Conservation (phyloP, 805 yeast genomes). For the Yarrowia sp. region DNA sequence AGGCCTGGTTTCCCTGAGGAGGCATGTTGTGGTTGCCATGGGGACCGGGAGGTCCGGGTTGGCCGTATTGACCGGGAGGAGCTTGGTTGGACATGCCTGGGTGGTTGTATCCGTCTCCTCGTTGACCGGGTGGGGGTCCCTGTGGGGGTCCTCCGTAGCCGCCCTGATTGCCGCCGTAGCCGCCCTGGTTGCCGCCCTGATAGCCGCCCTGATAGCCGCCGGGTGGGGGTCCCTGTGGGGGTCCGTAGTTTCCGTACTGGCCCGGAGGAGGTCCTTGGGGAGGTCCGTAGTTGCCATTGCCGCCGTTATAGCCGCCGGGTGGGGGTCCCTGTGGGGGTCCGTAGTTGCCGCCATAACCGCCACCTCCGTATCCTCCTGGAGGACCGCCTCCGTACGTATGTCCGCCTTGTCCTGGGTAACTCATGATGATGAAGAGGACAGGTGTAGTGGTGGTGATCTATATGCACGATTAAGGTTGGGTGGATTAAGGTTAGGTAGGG, state of each 20-base stretch:
- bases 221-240: constrained; percentile 13
- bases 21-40: constrained; percentile 17
- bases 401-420: constrained; percentile 37
- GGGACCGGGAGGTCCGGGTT: constrained; percentile 10
- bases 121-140: not conserved
- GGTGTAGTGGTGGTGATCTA: not conserved
- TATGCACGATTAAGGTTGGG: not conserved
- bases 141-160: not conserved
- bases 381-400: constrained; percentile 29
- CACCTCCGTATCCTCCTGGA: constrained; percentile 18
- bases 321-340: constrained; percentile 10
- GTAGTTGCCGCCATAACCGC: constrained; percentile 4
- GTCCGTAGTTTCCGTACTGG: constrained; percentile 21
- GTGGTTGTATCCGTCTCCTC: not conserved
- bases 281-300: constrained; percentile 3
- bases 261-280: constrained; percentile 32
- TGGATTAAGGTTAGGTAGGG: constrained; percentile 6
- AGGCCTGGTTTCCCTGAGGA: constrained; percentile 28
- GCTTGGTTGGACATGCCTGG: constrained; percentile 1
- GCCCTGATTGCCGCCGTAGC: not conserved
- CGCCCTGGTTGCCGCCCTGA: not conserved
- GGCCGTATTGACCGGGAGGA: constrained; percentile 24
- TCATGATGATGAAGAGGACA: not conserved
- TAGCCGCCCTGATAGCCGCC: not conserved
- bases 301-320: not conserved